A percentile compares a stretch with the other conserved stretches of the same genome.
Conservation (phyloP, 495 filamentous ascomycete genomes). For the Annulohypoxylon bovei region DNA sequence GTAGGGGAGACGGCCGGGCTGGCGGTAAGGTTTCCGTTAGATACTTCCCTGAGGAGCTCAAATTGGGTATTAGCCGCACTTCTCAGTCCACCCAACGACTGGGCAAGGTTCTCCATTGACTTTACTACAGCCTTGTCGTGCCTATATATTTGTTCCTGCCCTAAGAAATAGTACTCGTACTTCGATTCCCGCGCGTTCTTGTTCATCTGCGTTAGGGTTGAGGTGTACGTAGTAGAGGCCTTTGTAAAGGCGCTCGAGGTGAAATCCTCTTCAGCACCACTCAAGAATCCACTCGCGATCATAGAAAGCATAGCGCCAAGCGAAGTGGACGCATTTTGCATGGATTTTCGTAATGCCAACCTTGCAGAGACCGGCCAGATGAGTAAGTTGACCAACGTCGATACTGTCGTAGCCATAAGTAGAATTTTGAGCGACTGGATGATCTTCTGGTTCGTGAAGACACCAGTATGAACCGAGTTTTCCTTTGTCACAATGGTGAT, state of each 20-base stretch:
- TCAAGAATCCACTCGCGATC: slow-evolving; percentile 87
- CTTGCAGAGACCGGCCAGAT: slow-evolving; percentile 86
- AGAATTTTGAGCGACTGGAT: slow-evolving; percentile 91
- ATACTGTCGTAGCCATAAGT: slow-evolving; percentile 79
- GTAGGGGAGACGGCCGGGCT: slow-evolving; percentile 44
- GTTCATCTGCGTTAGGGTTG: slow-evolving; percentile 74
- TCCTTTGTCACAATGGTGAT: slow-evolving; percentile 95
- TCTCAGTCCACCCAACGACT: slow-evolving; percentile 89
- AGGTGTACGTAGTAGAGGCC: slow-evolving; percentile 72
- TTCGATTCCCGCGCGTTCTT: slow-evolving; percentile 89
- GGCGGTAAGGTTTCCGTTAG: slow-evolving; percentile 26
- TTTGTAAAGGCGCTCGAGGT: slow-evolving; percentile 68
- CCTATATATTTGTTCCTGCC: slow-evolving; percentile 83
- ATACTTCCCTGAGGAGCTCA: slow-evolving; percentile 73
- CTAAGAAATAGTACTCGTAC: slow-evolving; percentile 86
- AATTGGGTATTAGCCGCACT: slow-evolving; percentile 93
- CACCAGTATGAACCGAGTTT: slow-evolving; percentile 80
- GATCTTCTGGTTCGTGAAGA: slow-evolving; percentile 84
- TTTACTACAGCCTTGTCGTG: slow-evolving; percentile 82
- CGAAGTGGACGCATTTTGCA: slow-evolving; percentile 78
- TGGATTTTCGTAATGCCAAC: slow-evolving; percentile 74
- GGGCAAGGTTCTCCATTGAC: slow-evolving; percentile 85
- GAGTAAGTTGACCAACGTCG: slow-evolving; percentile 79
- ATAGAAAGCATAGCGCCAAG: slow-evolving; percentile 82
- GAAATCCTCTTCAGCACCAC: slow-evolving; percentile 83